A percentile compares a stretch with the other conserved stretches of the same genome.
Evolutionary conservation across 805 yeast species (phyloP).

Genomic region (Lipomyces sp.): DNA sequence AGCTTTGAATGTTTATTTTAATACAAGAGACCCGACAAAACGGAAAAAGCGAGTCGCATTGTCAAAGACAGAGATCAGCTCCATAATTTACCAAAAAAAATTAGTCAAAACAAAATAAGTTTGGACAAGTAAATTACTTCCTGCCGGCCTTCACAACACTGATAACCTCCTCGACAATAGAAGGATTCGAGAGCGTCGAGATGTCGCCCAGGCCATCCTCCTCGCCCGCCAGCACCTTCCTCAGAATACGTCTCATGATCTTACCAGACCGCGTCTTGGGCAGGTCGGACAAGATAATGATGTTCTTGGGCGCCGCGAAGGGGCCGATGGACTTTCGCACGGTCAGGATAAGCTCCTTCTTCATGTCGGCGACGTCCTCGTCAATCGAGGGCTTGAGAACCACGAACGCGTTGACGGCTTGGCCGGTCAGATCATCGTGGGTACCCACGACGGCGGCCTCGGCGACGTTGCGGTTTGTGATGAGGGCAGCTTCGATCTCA

Average conservation of each 20-base stretch:
- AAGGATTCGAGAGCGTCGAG: conserved; percentile 84
- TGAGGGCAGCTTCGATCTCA: conserved; percentile 90
- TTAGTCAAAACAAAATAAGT: too few species aligned
- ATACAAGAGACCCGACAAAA: too few species aligned
- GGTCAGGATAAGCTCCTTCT: conserved; percentile 74
- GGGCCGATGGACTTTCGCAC: conserved; percentile 90
- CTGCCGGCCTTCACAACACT: conserved; percentile 23
- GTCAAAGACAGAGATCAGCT: too few species aligned
- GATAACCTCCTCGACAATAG: conserved; percentile 73
- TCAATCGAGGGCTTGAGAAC: conserved; percentile 59
- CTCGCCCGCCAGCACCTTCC: conserved; percentile 90
- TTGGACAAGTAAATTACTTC: conserved; percentile 5
- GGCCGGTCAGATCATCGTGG: conserved; percentile 93
- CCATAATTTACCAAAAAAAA: too few species aligned
- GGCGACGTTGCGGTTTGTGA: conserved; percentile 73
- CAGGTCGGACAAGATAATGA: conserved; percentile 79
- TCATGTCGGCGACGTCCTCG: conserved; percentile 43
- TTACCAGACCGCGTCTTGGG: conserved; percentile 99
- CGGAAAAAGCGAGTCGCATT: too few species aligned
- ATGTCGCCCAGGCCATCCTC: conserved; percentile 90
- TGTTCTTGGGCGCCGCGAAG: conserved; percentile 92
- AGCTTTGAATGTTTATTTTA: too few species aligned
- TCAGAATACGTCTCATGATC: conserved; percentile 95
- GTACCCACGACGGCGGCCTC: conserved; percentile 98
- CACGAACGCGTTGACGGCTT: conserved; percentile 94